phyloP scores from a whole-genome alignment of 2,329 filamentous ascomycete species.

The Xylogone sp. region DNA sequence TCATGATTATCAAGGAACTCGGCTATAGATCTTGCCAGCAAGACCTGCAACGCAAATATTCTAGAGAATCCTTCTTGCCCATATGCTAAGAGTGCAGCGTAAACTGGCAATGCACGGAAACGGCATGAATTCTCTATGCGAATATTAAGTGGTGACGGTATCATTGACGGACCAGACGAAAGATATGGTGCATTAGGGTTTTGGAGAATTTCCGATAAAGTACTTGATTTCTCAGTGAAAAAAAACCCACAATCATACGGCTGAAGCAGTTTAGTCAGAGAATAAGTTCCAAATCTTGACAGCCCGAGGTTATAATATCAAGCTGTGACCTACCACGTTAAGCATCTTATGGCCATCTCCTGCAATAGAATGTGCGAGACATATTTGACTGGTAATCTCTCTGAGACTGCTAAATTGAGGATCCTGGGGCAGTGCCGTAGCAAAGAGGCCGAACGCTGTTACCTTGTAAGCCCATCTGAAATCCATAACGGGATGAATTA shows the following conservation, averaged over 20 bases:
- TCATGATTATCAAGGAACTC: conserved; percentile 56
- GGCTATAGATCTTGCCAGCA: conserved; percentile 65
- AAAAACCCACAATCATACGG: conserved; percentile 94
- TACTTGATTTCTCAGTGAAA: conserved; percentile 61
- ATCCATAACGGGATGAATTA: no score
- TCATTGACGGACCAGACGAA: conserved; percentile 37
- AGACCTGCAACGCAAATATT: conserved; percentile 70
- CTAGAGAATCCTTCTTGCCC: conserved; percentile 64
- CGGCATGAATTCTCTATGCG: conserved; percentile 89
- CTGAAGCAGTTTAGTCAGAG: conserved; percentile 6
- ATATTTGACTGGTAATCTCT: conserved; percentile 56
- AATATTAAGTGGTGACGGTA: conserved; percentile 81
- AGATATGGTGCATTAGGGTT: conserved; percentile 89
- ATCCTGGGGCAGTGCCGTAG: conserved; percentile 55
- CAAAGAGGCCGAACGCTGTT: conserved; percentile 79
- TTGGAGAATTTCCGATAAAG: conserved; percentile 63
- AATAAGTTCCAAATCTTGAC: background rate
- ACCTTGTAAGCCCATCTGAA: background rate
- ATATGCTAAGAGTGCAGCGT: conserved; percentile 73
- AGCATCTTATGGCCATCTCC: conserved; percentile 89
- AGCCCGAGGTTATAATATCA: background rate
- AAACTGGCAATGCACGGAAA: conserved; percentile 87
- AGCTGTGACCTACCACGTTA: conserved; percentile 62
- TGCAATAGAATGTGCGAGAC: conserved; percentile 83
- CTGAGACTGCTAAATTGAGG: conserved; percentile 53